These are phyloP conservation scores for Papiliotrema laurentii DNA, from an alignment of 1,284 basidiomycete species.

Conservation along the genomic window DNA sequence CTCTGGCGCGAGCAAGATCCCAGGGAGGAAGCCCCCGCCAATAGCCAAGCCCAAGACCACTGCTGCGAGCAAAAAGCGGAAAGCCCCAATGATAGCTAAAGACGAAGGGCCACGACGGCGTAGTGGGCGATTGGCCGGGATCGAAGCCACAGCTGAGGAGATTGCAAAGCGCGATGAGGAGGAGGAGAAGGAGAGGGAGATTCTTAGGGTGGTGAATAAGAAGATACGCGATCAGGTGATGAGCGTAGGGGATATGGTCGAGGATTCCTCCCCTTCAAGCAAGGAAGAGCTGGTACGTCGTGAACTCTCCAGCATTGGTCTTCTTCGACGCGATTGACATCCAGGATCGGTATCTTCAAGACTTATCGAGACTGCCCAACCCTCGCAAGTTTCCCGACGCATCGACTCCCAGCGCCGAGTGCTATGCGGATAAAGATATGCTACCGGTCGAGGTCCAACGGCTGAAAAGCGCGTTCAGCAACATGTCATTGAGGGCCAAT, in stretches of 20 bases:
- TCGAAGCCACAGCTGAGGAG: slow-evolving; percentile 37
- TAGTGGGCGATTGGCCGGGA: slow-evolving; percentile 32
- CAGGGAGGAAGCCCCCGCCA: slow-evolving; percentile 11
- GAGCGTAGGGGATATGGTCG: slow-evolving; percentile 32
- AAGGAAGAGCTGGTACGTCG: slow-evolving; percentile 12
- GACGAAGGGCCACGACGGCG: slow-evolving; percentile 32
- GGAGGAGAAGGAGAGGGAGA: slow-evolving; percentile 33
- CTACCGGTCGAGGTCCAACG: slow-evolving; percentile 21
- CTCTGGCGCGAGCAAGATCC: slow-evolving; percentile 24
- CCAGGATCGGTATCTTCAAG: slow-evolving; percentile 3
- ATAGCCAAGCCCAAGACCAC: background rate
- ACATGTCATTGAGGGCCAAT: slow-evolving; percentile 39
- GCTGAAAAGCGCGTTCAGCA: slow-evolving; percentile 31
- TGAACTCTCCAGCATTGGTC: background rate
- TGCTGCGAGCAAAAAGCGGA: slow-evolving; percentile 18
- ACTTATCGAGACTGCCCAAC: background rate
- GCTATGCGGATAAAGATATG: slow-evolving; percentile 7
- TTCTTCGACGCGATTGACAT: background rate
- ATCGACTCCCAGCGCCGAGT: slow-evolving; percentile 13
- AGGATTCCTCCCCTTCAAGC: slow-evolving; percentile 19
- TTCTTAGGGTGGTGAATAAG: slow-evolving; percentile 27
- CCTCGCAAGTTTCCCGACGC: slow-evolving; percentile 9
- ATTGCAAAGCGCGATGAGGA: slow-evolving; percentile 28
- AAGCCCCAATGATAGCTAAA: slow-evolving; percentile 12
- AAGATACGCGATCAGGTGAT: slow-evolving; percentile 35